Conservation (phyloP, 1,284 basidiomycete genomes). For the Austroboletus rostrupii region DNA sequence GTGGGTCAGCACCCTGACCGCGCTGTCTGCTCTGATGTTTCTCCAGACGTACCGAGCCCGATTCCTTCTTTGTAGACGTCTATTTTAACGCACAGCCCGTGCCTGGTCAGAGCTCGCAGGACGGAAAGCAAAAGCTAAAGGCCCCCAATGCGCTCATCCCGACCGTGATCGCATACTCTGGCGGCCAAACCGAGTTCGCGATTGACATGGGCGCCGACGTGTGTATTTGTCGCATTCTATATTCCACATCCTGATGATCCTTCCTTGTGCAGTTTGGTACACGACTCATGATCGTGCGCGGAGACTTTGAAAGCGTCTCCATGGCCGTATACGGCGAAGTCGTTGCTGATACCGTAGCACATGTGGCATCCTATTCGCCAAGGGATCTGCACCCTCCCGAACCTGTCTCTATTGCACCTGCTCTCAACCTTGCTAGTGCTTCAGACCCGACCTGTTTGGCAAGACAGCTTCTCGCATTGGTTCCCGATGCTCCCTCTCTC, state of each 20-base stretch:
- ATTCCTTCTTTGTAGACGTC: conserved; percentile 66
- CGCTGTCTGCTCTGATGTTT: conserved; percentile 9
- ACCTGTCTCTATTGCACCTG: conserved; percentile 22
- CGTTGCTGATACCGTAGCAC: conserved; percentile 13
- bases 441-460: conserved; percentile 60
- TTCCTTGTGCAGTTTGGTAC: conserved; percentile 54
- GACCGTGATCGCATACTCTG: conserved; percentile 66
- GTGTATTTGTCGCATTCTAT: conserved; percentile 18
- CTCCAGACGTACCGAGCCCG: conserved; percentile 61
- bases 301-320: conserved; percentile 62
- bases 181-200: conserved; percentile 59
- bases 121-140: conserved; percentile 53
- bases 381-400: conserved; percentile 13
- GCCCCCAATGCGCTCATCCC: conserved; percentile 69
- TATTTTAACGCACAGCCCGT: conserved; percentile 64
- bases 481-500: conserved; percentile 58
- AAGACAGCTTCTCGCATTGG: conserved; percentile 52
- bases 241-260: conserved; percentile 11
- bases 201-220: conserved; percentile 71
- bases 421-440: conserved; percentile 58
- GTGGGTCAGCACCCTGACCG: conserved; percentile 51
- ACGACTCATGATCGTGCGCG: conserved; percentile 74
- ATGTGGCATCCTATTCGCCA: conserved; percentile 17
- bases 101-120: conserved; percentile 31
- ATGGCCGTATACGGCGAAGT: conserved; percentile 30